Evolutionary conservation across 352 stramenopile species (phyloP).

Genomic region (Globisporangium heterothallicum): DNA sequence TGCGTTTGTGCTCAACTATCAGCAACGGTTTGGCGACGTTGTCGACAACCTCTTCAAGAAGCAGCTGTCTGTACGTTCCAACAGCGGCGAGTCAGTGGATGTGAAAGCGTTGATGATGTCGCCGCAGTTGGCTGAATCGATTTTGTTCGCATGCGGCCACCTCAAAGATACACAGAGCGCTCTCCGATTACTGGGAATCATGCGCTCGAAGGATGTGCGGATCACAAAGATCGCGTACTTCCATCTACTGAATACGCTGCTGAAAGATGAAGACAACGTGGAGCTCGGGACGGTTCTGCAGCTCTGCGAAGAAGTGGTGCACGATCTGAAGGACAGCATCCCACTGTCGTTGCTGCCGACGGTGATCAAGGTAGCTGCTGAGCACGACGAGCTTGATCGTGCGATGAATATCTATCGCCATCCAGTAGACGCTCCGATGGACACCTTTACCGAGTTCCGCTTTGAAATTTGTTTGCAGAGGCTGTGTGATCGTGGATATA

Average conservation of each 20-base stretch:
- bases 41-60: constrained; percentile 34
- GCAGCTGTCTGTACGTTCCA: constrained; percentile 12
- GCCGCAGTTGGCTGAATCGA: constrained; percentile 33
- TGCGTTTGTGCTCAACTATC: constrained; percentile 38
- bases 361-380: constrained; percentile 51
- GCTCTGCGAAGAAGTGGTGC: constrained; percentile 49
- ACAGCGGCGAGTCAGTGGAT: neutral
- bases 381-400: constrained; percentile 41
- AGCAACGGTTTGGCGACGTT: constrained; percentile 49
- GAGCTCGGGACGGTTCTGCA: constrained; percentile 47
- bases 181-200: constrained; percentile 28
- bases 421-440: constrained; percentile 29
- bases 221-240: constrained; percentile 55
- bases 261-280: constrained; percentile 41
- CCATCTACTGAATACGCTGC: constrained; percentile 46
- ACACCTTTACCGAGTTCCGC: constrained; percentile 42
- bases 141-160: constrained; percentile 50
- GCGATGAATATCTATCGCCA: constrained; percentile 66
- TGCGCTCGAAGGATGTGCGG: constrained; percentile 24
- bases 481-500: constrained; percentile 36
- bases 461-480: constrained; percentile 69
- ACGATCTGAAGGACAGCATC: constrained; percentile 30
- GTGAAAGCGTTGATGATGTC: constrained; percentile 28
- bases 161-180: constrained; percentile 26
- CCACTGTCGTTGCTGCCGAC: constrained; percentile 49